phyloP scores from a whole-genome alignment of 2,329 filamentous ascomycete genomes.

The Dactylella cylindrospora region DNA sequence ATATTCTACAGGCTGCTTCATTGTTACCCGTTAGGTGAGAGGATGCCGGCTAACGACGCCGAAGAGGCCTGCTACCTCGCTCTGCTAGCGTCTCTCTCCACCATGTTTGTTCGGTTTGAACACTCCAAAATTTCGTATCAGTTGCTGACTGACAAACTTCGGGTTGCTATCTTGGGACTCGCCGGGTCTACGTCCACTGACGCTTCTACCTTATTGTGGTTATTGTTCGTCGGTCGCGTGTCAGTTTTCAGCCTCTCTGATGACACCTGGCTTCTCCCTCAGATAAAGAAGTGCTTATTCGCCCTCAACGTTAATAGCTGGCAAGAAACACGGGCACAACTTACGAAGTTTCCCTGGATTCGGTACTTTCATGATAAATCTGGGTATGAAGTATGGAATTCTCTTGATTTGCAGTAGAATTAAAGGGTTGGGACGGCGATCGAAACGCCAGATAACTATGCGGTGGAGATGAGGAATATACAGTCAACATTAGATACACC shows the following conservation, averaged over 20 bases:
- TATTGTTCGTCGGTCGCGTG: constrained; percentile 14
- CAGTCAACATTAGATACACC: constrained; percentile 8
- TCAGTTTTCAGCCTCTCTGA: not conserved
- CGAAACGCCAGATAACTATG: too few species aligned
- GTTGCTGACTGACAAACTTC: constrained; percentile 2
- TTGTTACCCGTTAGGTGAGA: not conserved
- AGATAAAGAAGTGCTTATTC: not conserved
- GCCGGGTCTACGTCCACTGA: not conserved
- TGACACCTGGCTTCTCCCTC: constrained; percentile 9
- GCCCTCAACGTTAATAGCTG: constrained; percentile 6
- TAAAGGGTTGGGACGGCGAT: too few species aligned
- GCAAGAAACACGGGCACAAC: not conserved
- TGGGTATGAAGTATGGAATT: constrained; percentile 12
- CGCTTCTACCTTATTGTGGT: constrained; percentile 8
- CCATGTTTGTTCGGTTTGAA: constrained; percentile 21
- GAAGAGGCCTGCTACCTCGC: constrained; percentile 19
- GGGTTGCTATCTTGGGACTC: not conserved
- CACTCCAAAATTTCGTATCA: constrained; percentile 6
- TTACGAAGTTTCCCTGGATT: constrained; percentile 27
- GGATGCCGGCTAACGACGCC: not conserved
- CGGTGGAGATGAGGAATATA: too few species aligned
- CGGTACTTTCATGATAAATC: constrained; percentile 17
- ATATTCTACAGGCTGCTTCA: constrained; percentile 15
- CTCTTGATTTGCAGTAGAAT: not conserved
- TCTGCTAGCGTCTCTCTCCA: constrained; percentile 11